Percentiles rank a stretch among this genome's conserved stretches.
phyloP scores from a whole-genome alignment of 2,329 filamentous ascomycete species.

The Aspergillus fumigatiaffinis region DNA sequence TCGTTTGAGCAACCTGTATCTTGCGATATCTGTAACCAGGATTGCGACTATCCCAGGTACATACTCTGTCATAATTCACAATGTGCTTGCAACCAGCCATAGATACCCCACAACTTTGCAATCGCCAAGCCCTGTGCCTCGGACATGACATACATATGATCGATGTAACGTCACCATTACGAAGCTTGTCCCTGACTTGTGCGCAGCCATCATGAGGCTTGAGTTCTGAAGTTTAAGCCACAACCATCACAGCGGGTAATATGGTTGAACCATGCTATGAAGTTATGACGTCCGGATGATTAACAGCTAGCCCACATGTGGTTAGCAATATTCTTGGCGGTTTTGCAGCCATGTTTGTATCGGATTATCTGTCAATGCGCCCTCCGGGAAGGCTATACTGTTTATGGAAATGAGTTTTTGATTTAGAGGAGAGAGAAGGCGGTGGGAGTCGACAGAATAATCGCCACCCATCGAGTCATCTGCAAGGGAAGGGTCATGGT shows the following conservation, averaged over 20 bases:
- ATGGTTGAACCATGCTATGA: neutral
- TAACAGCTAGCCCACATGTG: neutral
- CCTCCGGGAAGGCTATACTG: neutral
- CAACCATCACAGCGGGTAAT: neutral
- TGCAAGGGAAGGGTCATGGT: constrained; percentile 5
- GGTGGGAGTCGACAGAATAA: constrained; percentile 6
- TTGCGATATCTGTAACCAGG: neutral
- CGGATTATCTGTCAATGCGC: constrained; percentile 8
- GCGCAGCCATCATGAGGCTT: neutral
- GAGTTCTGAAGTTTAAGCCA: neutral
- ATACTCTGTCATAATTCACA: neutral
- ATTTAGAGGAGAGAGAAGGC: neutral
- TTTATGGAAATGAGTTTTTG: neutral
- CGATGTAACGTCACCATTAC: neutral
- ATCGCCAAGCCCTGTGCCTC: neutral
- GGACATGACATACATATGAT: neutral
- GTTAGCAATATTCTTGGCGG: neutral
- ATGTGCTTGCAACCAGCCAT: neutral
- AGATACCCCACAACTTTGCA: too few relatives aligned
- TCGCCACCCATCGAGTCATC: constrained; percentile 16
- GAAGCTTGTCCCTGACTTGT: too few relatives aligned
- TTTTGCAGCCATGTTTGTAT: neutral
- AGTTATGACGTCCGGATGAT: constrained; percentile 2
- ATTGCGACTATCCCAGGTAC: neutral
- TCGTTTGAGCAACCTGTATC: constrained; percentile 4